phyloP scores from a whole-genome alignment of 2,329 filamentous ascomycete genomes.

The Orbilia oligospora region DNA sequence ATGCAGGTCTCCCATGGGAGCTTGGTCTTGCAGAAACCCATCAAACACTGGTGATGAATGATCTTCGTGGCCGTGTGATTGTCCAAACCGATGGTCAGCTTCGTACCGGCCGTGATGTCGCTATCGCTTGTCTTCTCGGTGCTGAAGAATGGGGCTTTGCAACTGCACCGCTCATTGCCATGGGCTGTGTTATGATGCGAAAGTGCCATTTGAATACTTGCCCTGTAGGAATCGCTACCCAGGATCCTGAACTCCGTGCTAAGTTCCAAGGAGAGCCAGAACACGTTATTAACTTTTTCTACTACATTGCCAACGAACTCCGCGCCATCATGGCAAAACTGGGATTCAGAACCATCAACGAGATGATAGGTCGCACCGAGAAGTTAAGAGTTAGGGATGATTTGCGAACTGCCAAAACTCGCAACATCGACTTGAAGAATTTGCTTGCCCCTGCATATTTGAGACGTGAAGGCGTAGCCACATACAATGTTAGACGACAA shows the following conservation, averaged over 20 bases:
- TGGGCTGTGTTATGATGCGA: conserved; percentile 97
- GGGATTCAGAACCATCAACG: conserved; percentile 94
- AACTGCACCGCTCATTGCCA: conserved; percentile 92
- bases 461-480: conserved; percentile 91
- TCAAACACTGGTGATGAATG: conserved; percentile 94
- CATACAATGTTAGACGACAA: conserved; percentile 98
- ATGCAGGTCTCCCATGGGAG: conserved; percentile 96
- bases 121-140: conserved; percentile 92
- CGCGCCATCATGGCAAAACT: conserved; percentile 97
- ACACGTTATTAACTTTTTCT: conserved; percentile 99
- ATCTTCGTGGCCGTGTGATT: conserved; percentile 93
- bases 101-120: conserved; percentile 91
- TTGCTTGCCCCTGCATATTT: conserved; percentile 97
- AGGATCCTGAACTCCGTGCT: conserved; percentile 92
- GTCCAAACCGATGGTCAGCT: conserved; percentile 97
- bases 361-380: conserved; percentile 96
- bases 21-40: conserved; percentile 96
- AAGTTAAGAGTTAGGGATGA: conserved; percentile 88
- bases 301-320: conserved; percentile 95
- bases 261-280: conserved; percentile 95
- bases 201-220: conserved; percentile 76
- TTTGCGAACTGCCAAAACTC: conserved; percentile 86
- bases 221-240: conserved; percentile 94
- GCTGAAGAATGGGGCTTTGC: conserved; percentile 99
- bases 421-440: conserved; percentile 91